Conservation (phyloP, 2,329 filamentous ascomycete genomes). For the Calonectria multiphialidica region DNA sequence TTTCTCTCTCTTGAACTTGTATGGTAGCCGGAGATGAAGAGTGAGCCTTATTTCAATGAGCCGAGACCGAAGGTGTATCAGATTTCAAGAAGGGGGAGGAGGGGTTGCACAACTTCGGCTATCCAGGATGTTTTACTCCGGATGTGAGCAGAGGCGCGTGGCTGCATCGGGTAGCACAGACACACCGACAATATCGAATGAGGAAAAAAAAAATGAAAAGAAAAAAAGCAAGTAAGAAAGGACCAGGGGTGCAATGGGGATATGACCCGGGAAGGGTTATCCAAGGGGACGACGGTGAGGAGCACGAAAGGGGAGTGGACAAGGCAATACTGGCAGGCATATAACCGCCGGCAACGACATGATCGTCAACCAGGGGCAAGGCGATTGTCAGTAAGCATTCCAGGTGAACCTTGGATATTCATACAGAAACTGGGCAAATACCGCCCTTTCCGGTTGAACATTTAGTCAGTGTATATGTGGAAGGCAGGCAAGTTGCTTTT, state of each 20-base stretch:
- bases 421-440: not conserved
- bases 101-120: slow-evolving; percentile 16
- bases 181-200: slow-evolving; percentile 17
- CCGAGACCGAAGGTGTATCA: slow-evolving; percentile 23
- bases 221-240: not conserved
- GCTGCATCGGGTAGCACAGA: slow-evolving; percentile 7
- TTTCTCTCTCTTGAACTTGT: not conserved
- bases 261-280: not conserved
- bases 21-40: slow-evolving; percentile 14
- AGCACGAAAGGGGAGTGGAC: slow-evolving; percentile 2
- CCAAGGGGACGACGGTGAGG: not conserved
- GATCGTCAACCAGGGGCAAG: not conserved
- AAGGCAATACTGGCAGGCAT: not conserved
- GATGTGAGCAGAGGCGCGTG: slow-evolving; percentile 1
- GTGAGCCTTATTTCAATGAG: not conserved
- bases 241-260: slow-evolving; percentile 7
- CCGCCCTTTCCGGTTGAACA: not conserved
- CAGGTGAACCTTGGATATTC: not conserved
- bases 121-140: not conserved
- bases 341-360: slow-evolving; percentile 12
- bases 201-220: not conserved
- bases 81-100: slow-evolving; percentile 9
- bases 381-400: not conserved
- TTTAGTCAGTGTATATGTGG: not conserved
- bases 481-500: not conserved